Evolutionary conservation across 1,284 basidiomycete species (phyloP), one percentile per base, ranked within the genome.

Genomic region (Chiua sp.): DNA sequence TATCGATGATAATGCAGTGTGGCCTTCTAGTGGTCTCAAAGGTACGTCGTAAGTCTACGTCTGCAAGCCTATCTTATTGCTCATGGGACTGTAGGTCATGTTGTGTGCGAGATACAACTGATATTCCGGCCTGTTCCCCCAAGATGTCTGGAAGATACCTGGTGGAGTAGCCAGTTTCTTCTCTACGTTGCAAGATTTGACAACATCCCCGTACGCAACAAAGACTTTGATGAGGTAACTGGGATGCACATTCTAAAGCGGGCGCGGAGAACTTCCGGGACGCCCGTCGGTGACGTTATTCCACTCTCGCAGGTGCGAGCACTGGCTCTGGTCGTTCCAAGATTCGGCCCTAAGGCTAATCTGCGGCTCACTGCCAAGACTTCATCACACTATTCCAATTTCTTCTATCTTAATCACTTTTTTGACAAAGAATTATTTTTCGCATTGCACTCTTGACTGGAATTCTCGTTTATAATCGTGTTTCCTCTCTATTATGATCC

Each of bases 391-490:
- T 74, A 63, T 49, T 60, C 60, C 26, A 50, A 58, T 3, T 64
- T 68, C 32, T 71, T 72, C 57, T 72, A 60, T 23, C 55, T 75
- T 47, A 72, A 76, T 55, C 70, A 71, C 44, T 76, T 72, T 56
- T 74, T 73, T 50, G 59, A 33, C 35, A 75, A 75, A 53, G 72
- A 74, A 30, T 46, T 72, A 18, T 73, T 26, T 26, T 26, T 26
- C 26, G 5, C 26, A 26, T 26, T 26, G 26, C 26, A 26, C 26
- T 26, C 26, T 26, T 26, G 26, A 26, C 26, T 26, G 26, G 26
- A 26, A 26, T 26, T 26, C 26, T 26, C 26, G 26, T 26, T 26
- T 26, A 5, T 26, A 26, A 26, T 26, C 26, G 26, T 26, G 26
- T 26, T 26, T 26, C 26, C 26, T 26, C 26, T 26, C 26, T 26